Conservation (phyloP, 345 rosid species). For the Conringia planisiliqua region DNA sequence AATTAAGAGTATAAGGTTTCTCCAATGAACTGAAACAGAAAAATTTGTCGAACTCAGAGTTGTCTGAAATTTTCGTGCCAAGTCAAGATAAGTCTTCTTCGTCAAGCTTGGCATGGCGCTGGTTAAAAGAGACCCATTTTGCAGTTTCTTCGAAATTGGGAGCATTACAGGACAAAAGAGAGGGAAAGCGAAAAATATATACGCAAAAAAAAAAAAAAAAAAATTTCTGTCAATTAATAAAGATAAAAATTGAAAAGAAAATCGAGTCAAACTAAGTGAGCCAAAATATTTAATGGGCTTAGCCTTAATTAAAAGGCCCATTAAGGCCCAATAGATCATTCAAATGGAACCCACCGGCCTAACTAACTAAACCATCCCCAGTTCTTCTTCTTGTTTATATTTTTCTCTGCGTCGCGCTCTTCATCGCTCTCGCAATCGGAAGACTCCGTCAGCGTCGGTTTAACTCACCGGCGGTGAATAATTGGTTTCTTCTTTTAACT, state of each 20-base stretch:
- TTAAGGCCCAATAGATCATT: background rate
- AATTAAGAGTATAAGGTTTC: background rate
- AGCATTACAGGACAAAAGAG: constrained; percentile 3
- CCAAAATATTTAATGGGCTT: background rate
- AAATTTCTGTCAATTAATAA: background rate
- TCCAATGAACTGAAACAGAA: background rate
- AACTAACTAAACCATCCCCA: background rate
- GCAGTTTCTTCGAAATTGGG: constrained; percentile 27
- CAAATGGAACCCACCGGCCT: background rate
- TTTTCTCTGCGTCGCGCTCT: background rate
- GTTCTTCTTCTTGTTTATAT: background rate
- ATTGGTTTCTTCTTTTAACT: too few relatives aligned
- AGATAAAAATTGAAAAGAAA: background rate
- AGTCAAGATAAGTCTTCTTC: background rate
- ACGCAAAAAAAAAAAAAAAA: background rate
- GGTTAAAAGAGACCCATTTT: background rate
- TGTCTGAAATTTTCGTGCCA: background rate
- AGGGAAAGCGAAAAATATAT: background rate
- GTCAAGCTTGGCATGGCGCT: constrained; percentile 23
- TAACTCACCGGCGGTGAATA: background rate
- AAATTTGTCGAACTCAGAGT: background rate
- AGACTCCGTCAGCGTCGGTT: background rate
- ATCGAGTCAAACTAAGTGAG: background rate
- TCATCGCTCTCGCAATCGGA: background rate
- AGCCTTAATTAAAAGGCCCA: background rate